These are phyloP conservation scores for Aspergillus biplanus DNA, from an alignment of 495 filamentous ascomycete species.

Conservation along the genomic window DNA sequence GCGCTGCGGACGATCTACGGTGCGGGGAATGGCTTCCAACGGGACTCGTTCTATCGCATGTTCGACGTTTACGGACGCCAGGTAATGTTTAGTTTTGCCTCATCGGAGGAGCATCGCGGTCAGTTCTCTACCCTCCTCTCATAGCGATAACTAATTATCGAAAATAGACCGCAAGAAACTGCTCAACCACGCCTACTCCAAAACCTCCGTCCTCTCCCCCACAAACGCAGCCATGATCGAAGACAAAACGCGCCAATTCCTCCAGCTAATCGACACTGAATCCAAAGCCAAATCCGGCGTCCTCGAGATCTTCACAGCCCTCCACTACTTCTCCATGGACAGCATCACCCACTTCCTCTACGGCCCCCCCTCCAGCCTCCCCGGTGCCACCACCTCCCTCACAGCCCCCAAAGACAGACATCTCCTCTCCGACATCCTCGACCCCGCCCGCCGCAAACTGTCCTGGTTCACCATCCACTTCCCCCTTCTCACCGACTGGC, in stretches of 20 bases:
- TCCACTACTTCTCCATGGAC: slow-evolving; percentile 49
- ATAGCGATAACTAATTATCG: background rate
- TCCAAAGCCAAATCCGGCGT: slow-evolving; percentile 1
- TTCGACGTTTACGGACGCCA: slow-evolving; percentile 43
- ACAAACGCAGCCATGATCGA: slow-evolving; percentile 27
- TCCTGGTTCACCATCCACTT: slow-evolving; percentile 42
- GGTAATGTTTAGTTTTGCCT: slow-evolving; percentile 42
- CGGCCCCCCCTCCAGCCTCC: slow-evolving; percentile 22
- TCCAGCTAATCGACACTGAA: slow-evolving; percentile 33
- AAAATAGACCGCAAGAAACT: slow-evolving; percentile 41
- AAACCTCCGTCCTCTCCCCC: slow-evolving; percentile 33
- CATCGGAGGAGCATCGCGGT: slow-evolving; percentile 32
- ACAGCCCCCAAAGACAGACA: slow-evolving; percentile 26
- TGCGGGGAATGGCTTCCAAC: slow-evolving; percentile 42
- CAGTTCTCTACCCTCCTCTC: background rate
- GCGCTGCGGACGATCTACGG: slow-evolving; percentile 43
- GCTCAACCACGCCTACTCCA: slow-evolving; percentile 42
- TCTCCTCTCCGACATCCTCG: slow-evolving; percentile 38
- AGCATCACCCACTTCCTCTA: slow-evolving; percentile 43
- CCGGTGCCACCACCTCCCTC: slow-evolving; percentile 29
- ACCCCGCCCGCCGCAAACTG: slow-evolving; percentile 32
- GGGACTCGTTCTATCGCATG: slow-evolving; percentile 45
- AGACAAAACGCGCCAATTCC: slow-evolving; percentile 32
- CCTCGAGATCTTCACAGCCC: slow-evolving; percentile 36
- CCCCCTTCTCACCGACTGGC: slow-evolving; percentile 36